phyloP scores from a whole-genome alignment of 164 flowering plant species.

The Vitis rotundifolia region DNA sequence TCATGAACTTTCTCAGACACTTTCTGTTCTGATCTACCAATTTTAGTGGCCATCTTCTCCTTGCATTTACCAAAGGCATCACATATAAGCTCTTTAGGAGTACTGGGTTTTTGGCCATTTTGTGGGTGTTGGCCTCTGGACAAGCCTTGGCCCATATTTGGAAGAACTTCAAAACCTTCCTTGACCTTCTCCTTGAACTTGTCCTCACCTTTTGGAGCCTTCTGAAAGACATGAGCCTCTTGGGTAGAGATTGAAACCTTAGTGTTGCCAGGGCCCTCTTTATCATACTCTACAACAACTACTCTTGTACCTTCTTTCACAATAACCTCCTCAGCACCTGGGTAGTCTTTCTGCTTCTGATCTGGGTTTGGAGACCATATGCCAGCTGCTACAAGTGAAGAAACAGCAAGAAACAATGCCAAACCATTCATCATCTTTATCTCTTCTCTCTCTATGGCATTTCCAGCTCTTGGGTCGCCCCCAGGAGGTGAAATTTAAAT shows the following conservation, averaged over 20 bases:
- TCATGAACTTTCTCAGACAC: conserved; percentile 10
- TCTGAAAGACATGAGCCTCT: too few relatives aligned
- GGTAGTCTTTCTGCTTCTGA: too few relatives aligned
- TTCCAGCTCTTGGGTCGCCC: too few relatives aligned
- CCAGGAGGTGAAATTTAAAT: too few relatives aligned
- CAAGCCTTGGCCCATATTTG: too few relatives aligned
- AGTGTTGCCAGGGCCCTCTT: background rate
- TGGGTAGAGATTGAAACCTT: background rate
- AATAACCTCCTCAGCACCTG: background rate
- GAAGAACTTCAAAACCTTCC: background rate
- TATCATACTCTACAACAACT: background rate
- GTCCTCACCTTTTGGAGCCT: background rate
- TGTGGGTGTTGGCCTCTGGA: too few relatives aligned
- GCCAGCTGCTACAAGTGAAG: too few relatives aligned
- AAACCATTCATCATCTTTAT: too few relatives aligned
- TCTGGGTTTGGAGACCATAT: too few relatives aligned
- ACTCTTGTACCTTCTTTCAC: background rate
- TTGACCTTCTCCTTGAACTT: background rate
- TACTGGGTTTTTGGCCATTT: too few relatives aligned
- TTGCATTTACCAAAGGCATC: conserved; percentile 66
- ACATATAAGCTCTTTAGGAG: conserved; percentile 49
- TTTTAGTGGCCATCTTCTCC: conserved; percentile 35
- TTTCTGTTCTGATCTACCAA: conserved; percentile 36
- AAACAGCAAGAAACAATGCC: too few relatives aligned
- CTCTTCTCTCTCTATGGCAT: too few relatives aligned